Evolutionary conservation across 2,329 filamentous ascomycete genomes (phyloP), one percentile per base, ranked within the genome.

Genomic region (Fusarium austroafricanum): DNA sequence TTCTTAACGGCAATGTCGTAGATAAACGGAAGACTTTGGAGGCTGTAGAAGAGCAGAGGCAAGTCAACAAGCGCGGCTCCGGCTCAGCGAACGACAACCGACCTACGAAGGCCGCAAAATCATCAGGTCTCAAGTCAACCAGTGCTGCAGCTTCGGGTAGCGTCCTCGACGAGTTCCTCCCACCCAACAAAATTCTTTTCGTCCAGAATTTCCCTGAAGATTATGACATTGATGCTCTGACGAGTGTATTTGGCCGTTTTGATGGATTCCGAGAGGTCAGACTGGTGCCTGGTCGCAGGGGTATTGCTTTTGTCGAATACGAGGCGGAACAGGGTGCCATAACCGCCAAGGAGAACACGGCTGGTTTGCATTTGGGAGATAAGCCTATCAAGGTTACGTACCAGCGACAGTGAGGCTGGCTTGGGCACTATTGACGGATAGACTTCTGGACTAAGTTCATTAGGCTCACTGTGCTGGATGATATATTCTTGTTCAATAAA

Each of bases 251-350:
- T 81, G 89, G 89, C 50, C 90, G 92, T 47, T 99, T 96, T 82
- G 92, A 97, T 67, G 95, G 95, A 26, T 97, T 99, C 84, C 91
- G 91, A 77, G 96, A 99, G 82, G 92, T 97, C 44, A 89, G 96
- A 75, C 81, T 93, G 77, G 95, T 98, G 44, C 94, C 95, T 8
- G 92, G 93, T 29, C 86, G 95, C 51, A 90, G 89, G 68, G 93
- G 93, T 5, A 94, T 99, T 78, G 96, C 94, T 1, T 99, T 99
- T 79, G 93, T 97, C 62, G 96, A 99, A 80, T 99, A 98, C 81
- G 93, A 97, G 75, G 90, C 88, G 70, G 94, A 98, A 81, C 86
- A 90, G 46, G 94, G 93, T 40, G 94, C 96, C 28, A 97, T 97
- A 74, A 90, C 89, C 55, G 96, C 96, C 18, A 98, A 97, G 85